Base-by-base conservation (phyloP, 495 filamentous ascomycete species). In the Penicillium atrosanguineum region DNA sequence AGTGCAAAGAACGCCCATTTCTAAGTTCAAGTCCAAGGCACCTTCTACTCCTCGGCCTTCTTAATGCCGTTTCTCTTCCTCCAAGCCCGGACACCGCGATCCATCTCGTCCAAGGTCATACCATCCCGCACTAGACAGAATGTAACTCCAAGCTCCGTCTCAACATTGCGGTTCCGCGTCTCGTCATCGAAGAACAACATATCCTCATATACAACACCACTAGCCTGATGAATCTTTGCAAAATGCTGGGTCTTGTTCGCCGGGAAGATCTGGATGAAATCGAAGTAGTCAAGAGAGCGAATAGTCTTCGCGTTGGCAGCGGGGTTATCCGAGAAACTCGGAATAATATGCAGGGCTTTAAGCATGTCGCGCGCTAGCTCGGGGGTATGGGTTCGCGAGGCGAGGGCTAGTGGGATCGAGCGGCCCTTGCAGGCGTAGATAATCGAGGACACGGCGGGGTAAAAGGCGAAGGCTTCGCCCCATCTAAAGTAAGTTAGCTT, bases 111-210 rank as follows among this genome's bases (percentile, higher is more conserved):
- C 67, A 78, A 82, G n/a, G 79, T 87, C 48, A 96, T 83, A 1
- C 94, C 94, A 67, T 91, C 85, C 52, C 82, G 67, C 5, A 98
- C 87, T 57, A 95, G 64, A 63, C 82, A 83, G 77, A 95, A 95
- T 7, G 85, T 86, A 23, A 97, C 88, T 1, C 91, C 91, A 46
- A 96, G 56, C 53, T 79, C 71, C 46, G 77, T 84, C 74, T 93
- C 88, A 0, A 96, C 93, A 69, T 95, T 89, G 36, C 79, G 72
- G 67, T 98, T 98, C 53, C 93, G 75, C 42, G 78, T 71, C 80
- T 98, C 93, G 57, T 98, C 93, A 60, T 98, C 93, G 62, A 97
- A 98, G 61, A 98, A 98, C 53, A 98, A 63, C 89, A 97, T 96
- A 42, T 97, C 89, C 40, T 83, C 78, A 62, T 84, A 95, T 9